Evolutionary conservation across 768 basidiomycete genomes (phyloP).

Genomic region (Panaeolus cyanescens): DNA sequence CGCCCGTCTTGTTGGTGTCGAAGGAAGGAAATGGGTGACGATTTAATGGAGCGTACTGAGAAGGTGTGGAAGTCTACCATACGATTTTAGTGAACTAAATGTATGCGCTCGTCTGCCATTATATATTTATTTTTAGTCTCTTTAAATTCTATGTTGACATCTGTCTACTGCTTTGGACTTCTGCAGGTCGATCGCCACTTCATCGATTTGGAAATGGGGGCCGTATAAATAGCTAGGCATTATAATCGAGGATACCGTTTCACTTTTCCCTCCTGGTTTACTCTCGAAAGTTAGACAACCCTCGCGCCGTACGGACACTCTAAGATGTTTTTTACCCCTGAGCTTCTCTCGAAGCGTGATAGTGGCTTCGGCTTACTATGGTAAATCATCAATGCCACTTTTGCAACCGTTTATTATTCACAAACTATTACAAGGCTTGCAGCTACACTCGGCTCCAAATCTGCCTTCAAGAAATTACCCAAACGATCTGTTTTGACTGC

Average conservation of each 20-base stretch:
- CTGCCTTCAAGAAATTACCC: constrained; percentile 82
- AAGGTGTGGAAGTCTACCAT: too few species aligned
- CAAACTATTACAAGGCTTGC: constrained; percentile 64
- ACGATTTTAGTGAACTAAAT: neutral
- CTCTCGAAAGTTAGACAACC: too few species aligned
- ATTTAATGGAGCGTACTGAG: neutral
- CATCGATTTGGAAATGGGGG: too few species aligned
- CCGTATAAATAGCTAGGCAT: too few species aligned
- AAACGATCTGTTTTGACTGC: constrained; percentile 83
- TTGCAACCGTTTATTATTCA: neutral
- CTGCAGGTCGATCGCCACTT: neutral
- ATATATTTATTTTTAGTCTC: constrained; percentile 1
- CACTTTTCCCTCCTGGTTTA: too few species aligned
- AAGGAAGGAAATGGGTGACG: constrained; percentile 51
- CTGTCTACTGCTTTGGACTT: neutral
- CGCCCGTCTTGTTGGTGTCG: constrained; percentile 57
- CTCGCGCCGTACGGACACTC: too few species aligned
- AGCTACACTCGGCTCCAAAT: constrained; percentile 86
- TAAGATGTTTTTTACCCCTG: constrained; percentile 89
- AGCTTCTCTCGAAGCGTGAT: constrained; percentile 78
- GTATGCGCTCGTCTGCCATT: neutral
- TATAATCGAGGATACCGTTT: too few species aligned
- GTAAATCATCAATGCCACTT: constrained; percentile 31
- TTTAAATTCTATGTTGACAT: neutral
- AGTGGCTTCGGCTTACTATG: constrained; percentile 90